Evolutionary conservation across 345 rosid genomes (phyloP).

Genomic region (Anastatica hierochuntica): DNA sequence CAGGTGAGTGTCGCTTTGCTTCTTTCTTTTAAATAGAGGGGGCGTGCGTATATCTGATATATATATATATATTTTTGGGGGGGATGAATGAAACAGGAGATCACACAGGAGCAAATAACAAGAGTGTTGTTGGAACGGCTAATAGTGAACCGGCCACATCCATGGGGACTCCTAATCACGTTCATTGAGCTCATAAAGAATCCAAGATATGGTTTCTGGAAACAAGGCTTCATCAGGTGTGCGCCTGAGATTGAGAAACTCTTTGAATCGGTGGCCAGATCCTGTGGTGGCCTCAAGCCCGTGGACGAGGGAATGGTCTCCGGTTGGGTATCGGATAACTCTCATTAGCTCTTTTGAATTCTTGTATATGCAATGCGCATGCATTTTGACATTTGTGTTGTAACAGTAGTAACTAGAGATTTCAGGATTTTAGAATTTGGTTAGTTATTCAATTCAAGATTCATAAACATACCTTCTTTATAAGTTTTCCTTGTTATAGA

Average conservation of each 20-base stretch:
- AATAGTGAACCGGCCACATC: slow-evolving; percentile 89
- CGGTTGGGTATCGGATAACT: slow-evolving; percentile 53
- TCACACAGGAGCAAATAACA: slow-evolving; percentile 96
- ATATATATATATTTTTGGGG: no score
- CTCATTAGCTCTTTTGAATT: slow-evolving; percentile 28
- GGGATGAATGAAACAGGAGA: slow-evolving; percentile 51
- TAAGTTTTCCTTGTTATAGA: no score
- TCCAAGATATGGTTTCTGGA: slow-evolving; percentile 83
- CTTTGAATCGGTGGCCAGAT: slow-evolving; percentile 73
- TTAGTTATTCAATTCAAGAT: no score
- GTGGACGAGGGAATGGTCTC: slow-evolving; percentile 71
- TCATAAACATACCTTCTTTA: no score
- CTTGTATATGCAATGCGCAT: neutral
- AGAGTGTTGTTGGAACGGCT: slow-evolving; percentile 92
- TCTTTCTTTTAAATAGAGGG: no score
- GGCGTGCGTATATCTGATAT: no score
- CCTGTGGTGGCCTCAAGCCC: slow-evolving; percentile 65
- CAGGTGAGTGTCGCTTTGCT: slow-evolving; percentile 43
- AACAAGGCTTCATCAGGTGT: slow-evolving; percentile 62
- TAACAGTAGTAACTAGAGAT: neutral
- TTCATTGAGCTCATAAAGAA: slow-evolving; percentile 98
- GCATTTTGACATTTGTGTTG: neutral
- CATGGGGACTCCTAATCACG: slow-evolving; percentile 98
- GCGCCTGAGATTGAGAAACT: slow-evolving; percentile 91
- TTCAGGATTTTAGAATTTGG: neutral